These are phyloP conservation scores for Eucalyptus marginata DNA, from an alignment of 345 rosid species.

Conservation along the genomic window DNA sequence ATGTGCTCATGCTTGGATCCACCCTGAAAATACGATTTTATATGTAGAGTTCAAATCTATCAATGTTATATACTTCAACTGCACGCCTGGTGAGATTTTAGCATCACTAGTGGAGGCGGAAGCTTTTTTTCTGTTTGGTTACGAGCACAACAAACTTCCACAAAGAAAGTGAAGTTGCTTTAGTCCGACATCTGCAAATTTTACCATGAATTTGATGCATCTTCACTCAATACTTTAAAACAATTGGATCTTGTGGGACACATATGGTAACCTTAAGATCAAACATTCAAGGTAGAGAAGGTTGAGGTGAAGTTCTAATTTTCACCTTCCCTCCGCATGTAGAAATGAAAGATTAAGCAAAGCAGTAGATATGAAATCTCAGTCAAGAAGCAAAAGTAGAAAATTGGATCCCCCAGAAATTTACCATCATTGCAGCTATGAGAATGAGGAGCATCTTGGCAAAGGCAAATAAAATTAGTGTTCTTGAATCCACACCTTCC, in stretches of 20 bases:
- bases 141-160: too few relatives aligned
- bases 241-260: neutral
- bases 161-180: neutral
- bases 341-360: too few relatives aligned
- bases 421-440: slow-evolving; percentile 34
- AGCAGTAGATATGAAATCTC: neutral
- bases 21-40: rapidly evolving
- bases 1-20: too few relatives aligned
- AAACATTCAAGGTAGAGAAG: too few relatives aligned
- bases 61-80: too few relatives aligned
- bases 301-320: too few relatives aligned
- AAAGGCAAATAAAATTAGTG: slow-evolving; percentile 29
- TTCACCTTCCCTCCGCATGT: too few relatives aligned
- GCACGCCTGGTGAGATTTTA: too few relatives aligned
- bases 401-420: neutral
- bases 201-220: too few relatives aligned
- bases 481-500: slow-evolving; percentile 25
- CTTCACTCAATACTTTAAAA: neutral
- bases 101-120: too few relatives aligned
- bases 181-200: neutral
- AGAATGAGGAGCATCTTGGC: slow-evolving; percentile 16
- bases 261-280: neutral
- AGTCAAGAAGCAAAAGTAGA: neutral
- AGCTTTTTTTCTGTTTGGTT: too few relatives aligned
- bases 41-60: too few relatives aligned